Evolutionary conservation across 257 asterid genomes (phyloP), one percentile per base, ranked within the genome.

Genomic region (Orobanche coerulescens): DNA sequence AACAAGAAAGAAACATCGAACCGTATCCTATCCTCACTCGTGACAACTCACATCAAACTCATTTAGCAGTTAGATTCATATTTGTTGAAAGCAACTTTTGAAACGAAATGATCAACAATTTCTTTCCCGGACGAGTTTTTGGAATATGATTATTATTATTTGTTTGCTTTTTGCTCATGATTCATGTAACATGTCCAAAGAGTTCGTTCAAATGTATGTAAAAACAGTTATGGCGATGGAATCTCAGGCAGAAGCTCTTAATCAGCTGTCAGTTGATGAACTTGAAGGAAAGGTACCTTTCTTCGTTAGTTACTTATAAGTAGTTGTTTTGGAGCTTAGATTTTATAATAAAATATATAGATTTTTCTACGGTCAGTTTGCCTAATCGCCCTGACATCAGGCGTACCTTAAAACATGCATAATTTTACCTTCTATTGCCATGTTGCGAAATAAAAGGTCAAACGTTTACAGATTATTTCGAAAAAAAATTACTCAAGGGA

Each of bases 181-280:
- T 26, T 25, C 22, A 5, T 6, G 10, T 25, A 1, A n/a, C 58
- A 11, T 23, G n/a, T 6, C 11, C 11, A 12, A 51, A 51, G 18
- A 25, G 16, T 5, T 12, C 9, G 12, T 23, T 12, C 12, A 11
- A 11, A 52, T 25, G 20, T 52, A 13, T 52, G 39, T 25, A 52
- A 51, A 50, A 56, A 53, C 83, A 92, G 98, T 92, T 59, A 5
- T 92, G 88, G 80, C 87, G 4, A 81, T 92, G 98, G 98, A 92
- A 75, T 84, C 96, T 63, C 96, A 92, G 70, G 87, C 98, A 4
- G 96, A 92, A 36, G 95, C 98, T 36, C 90, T 92, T 47, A 82
- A 81, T 70, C 90, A 92, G 80, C 82, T 92, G 19, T 58, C 81
- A 24, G 51, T 79, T 62, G 98, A 92, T 68, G 98, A 92, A 73